Base-by-base conservation (phyloP, 306 rosid species). In the Prinsepia uniflora region DNA sequence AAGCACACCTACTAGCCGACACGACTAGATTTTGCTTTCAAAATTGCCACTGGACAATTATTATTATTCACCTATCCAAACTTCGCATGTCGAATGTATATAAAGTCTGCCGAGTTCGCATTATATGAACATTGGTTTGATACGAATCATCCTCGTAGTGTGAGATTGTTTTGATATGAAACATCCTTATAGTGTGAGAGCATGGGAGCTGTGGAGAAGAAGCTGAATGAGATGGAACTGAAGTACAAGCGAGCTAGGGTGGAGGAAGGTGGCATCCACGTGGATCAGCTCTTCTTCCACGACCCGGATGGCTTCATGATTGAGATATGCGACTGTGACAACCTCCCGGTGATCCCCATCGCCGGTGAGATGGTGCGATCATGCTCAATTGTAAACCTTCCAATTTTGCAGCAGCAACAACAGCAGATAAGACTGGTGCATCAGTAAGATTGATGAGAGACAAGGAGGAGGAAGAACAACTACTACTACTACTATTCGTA, bases 261-360 rank as follows among this genome's bases (percentile, higher is more conserved):
- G 20, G 95, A 87, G 66, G 98, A 94, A 87, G 85, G 94, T 5
- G 97, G 98, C 13, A 83, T 90, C 12, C 72, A 81, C 22, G 96
- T 94, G 8, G 89, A 88, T 48, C 98, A 94, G 34, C 41, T 94
- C 10, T 94, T 94, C 74, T 94, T 94, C 68, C 98, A 94, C 66
- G 98, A 94, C 58, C 98, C 98, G 8, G 97, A 94, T 78, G 98
- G 94, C 0, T 94, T 94, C 83, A 94, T 94, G 98, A 85, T 94
- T 54, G 98, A 94, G 78, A 94, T 94, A 30, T 94, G 98, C 77
- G 80, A 94, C 54, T 94, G 98, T 43, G 98, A 94, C 67, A 90
- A 80, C 64, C 87, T 94, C 8, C 98, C 98, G 0, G 92, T 94
- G 24, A 40, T 94, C 6, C 98, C 98, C 2, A 18, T 94, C 2